Conservation (phyloP, 106 monocot genomes). For the Dendrobium huoshanense region DNA sequence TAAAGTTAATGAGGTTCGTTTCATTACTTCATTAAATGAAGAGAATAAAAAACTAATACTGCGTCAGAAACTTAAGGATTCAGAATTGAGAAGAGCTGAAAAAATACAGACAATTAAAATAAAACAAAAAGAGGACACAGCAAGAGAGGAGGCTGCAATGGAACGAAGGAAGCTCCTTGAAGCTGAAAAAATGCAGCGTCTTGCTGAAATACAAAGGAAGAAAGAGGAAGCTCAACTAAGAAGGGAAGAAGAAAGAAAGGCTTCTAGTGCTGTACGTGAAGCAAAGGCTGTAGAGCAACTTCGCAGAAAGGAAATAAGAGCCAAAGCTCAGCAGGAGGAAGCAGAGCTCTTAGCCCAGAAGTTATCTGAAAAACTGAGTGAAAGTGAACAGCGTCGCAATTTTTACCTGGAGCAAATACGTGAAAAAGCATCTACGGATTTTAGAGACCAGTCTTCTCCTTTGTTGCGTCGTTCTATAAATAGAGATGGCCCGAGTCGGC, state of each 20-base stretch:
- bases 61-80: slow-evolving; percentile 89
- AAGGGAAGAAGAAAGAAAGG: slow-evolving; percentile 96
- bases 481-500: slow-evolving; percentile 53
- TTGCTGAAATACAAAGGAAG: slow-evolving; percentile 84
- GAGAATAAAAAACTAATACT: slow-evolving; percentile 90
- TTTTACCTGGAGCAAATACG: slow-evolving; percentile 97
- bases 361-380: slow-evolving; percentile 81
- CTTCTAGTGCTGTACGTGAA: slow-evolving; percentile 95
- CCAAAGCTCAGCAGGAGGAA: slow-evolving; percentile 91
- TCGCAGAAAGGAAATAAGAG: slow-evolving; percentile 78
- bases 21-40: slow-evolving; percentile 97
- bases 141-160: slow-evolving; percentile 92
- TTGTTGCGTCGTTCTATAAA: slow-evolving; percentile 64
- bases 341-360: slow-evolving; percentile 89
- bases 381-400: slow-evolving; percentile 95
- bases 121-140: slow-evolving; percentile 88
- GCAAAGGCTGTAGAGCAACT: slow-evolving; percentile 81
- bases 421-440: slow-evolving; percentile 95
- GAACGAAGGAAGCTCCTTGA: slow-evolving; percentile 93
- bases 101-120: slow-evolving; percentile 78
- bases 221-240: slow-evolving; percentile 91
- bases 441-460: slow-evolving; percentile 86
- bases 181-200: slow-evolving; percentile 94
- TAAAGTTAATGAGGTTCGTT: slow-evolving; percentile 97
- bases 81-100: slow-evolving; percentile 92